phyloP scores from a whole-genome alignment of 768 basidiomycete species.

The Leccinellum albellum region DNA sequence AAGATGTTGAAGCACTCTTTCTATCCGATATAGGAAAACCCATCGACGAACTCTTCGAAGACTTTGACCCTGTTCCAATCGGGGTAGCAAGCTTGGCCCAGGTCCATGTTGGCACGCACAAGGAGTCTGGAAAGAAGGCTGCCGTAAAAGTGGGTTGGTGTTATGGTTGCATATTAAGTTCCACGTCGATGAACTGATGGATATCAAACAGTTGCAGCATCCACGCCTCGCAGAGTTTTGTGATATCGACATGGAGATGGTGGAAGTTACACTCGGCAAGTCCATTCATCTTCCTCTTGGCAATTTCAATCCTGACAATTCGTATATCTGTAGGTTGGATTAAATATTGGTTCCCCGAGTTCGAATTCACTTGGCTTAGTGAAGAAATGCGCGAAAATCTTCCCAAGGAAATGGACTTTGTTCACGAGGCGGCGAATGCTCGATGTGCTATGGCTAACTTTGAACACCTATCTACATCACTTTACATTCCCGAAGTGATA shows the following conservation, averaged over 20 bases:
- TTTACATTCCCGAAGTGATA: constrained; percentile 86
- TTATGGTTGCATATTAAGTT: not conserved
- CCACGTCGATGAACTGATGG: constrained; percentile 1
- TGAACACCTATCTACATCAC: constrained; percentile 59
- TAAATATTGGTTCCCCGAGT: constrained; percentile 91
- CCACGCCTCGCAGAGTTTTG: constrained; percentile 91
- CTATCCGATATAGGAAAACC: constrained; percentile 70
- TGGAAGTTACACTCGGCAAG: constrained; percentile 66
- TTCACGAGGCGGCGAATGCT: constrained; percentile 86
- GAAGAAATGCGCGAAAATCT: constrained; percentile 93
- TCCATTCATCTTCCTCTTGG: not conserved
- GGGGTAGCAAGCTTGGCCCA: constrained; percentile 96
- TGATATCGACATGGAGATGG: constrained; percentile 85
- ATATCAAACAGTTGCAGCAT: constrained; percentile 66
- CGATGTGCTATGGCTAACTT: constrained; percentile 71
- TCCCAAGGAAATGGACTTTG: constrained; percentile 93
- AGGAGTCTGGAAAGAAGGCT: constrained; percentile 65
- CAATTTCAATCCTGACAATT: not conserved
- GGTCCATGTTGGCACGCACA: constrained; percentile 81
- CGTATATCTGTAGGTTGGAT: constrained; percentile 57
- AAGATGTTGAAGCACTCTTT: constrained; percentile 74
- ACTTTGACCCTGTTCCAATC: constrained; percentile 84
- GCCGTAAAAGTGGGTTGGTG: constrained; percentile 71
- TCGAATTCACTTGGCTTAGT: constrained; percentile 90
- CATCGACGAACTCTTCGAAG: constrained; percentile 72